Conservation (phyloP, 192 early-diverging fungal species). For the Mortierella antarctica region DNA sequence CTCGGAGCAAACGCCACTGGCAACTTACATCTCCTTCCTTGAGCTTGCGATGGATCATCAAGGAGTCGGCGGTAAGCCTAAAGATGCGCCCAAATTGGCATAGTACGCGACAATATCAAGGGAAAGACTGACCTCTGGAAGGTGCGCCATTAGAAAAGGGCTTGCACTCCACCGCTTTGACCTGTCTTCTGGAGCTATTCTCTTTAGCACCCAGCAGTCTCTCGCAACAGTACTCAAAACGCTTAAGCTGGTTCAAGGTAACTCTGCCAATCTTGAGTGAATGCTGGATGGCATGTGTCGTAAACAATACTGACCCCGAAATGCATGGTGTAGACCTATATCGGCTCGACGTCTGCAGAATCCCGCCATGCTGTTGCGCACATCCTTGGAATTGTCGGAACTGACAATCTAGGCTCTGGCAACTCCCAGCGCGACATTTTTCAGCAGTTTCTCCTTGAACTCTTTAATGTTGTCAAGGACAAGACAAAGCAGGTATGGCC, state of each 20-base stretch:
- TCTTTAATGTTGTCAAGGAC: constrained; percentile 51
- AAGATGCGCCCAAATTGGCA: background rate
- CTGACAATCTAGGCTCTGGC: constrained; percentile 58
- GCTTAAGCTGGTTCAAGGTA: constrained; percentile 61
- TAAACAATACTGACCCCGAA: background rate
- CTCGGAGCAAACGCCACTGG: constrained; percentile 58
- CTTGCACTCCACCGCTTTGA: constrained; percentile 71
- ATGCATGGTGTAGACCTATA: constrained; percentile 59
- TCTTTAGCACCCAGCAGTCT: constrained; percentile 72
- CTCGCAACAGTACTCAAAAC: constrained; percentile 60
- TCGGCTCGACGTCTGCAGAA: constrained; percentile 69
- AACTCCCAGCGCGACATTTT: constrained; percentile 44
- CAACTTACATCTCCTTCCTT: constrained; percentile 66
- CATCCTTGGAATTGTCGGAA: constrained; percentile 79
- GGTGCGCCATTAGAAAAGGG: constrained; percentile 58
- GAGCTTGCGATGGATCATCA: constrained; percentile 67
- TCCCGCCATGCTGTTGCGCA: constrained; percentile 73
- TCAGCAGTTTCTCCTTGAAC: constrained; percentile 53
- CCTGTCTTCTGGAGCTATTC: constrained; percentile 76
- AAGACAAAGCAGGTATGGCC: constrained; percentile 56
- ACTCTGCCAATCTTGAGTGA: background rate
- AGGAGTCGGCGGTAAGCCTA: constrained; percentile 32
- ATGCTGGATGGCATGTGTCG: background rate
- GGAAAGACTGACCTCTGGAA: background rate
- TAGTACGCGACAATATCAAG: background rate